Base-by-base conservation (phyloP, 495 filamentous ascomycete genomes). In the Aspergillus cavernicola region DNA sequence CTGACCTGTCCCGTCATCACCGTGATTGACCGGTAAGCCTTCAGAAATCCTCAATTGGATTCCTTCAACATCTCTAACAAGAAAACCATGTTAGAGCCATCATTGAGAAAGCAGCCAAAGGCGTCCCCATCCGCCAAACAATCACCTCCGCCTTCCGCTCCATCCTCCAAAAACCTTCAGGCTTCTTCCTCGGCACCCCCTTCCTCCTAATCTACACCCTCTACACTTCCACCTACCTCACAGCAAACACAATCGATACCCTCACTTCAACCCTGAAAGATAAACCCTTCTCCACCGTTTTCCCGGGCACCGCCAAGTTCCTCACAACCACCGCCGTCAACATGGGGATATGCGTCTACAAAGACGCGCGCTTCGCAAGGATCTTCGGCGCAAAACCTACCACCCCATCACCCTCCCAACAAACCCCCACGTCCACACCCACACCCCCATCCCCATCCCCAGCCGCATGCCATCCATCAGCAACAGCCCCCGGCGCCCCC, bases 91-190 rank as follows among this genome's bases (percentile, higher is more conserved):
- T 19, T 11, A 96, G 90, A 47, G 89, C 85, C 10, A 95, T 98
- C 62, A 96, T 97, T 70, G 91, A 97, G 71, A 96, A 96, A 73
- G 89, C 92, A 13, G 90, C 89, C 36, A 92, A 90, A 59, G 82
- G 85, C 50, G 78, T 79, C 56, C 79, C 86, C n/a, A 84, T 97
- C 53, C 68, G 69, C 40, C 65, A 72, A 41, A 92, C 88, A 40
- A 72, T 96, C 59, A 79, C 75, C 50, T 64, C 68, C 57, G 87
- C 86, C 31, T 65, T 93, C 45, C 68, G 62, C 7, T 75, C 79
- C 26, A 80, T 96, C 60, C 36, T 95, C 57, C 62, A 74, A 20
- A 76, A 78, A n/a, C 92, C 92, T 0, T 81, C 83, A 53, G 63
- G 60, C 37, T 83, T 93, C 74, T 67, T 97, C 65, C 71, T 86